Evolutionary conservation across 2,329 filamentous ascomycete species (phyloP).

Genomic region (Hypoxylon rubiginosum): DNA sequence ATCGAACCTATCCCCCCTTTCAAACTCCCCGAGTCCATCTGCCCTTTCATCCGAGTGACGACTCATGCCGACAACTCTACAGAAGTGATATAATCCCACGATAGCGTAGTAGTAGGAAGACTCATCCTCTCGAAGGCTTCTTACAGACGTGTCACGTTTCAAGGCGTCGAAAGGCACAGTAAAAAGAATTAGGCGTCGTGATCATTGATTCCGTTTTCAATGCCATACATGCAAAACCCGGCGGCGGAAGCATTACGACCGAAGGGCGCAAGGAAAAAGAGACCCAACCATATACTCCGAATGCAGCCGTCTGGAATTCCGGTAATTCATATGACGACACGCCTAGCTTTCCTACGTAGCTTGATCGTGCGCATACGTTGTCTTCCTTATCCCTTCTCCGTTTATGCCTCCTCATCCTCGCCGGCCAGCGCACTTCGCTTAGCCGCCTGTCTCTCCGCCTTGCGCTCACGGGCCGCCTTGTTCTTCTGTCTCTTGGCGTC

Average conservation of each 20-base stretch:
- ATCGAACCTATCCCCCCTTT: too few species aligned
- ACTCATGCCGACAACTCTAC: neutral
- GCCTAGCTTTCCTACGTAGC: slow-evolving; percentile 46
- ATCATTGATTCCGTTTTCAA: slow-evolving; percentile 68
- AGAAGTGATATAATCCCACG: neutral
- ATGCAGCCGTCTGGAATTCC: slow-evolving; percentile 54
- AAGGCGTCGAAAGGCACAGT: slow-evolving; percentile 6
- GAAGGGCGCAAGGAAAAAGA: slow-evolving; percentile 56
- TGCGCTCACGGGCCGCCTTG: slow-evolving; percentile 99
- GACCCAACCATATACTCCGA: slow-evolving; percentile 65
- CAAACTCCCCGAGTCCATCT: too few species aligned
- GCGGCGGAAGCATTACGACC: slow-evolving; percentile 51
- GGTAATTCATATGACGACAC: slow-evolving; percentile 48
- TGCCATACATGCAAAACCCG: slow-evolving; percentile 65
- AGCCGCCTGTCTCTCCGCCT: slow-evolving; percentile 88
- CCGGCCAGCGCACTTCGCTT: slow-evolving; percentile 90
- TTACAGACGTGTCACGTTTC: neutral
- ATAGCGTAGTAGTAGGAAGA: neutral
- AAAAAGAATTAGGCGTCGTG: slow-evolving; percentile 49
- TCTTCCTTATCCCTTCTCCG: slow-evolving; percentile 52
- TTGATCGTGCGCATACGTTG: slow-evolving; percentile 47
- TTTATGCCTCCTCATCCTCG: slow-evolving; percentile 72
- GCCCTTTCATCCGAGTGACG: neutral
- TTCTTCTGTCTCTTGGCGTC: slow-evolving; percentile 99
- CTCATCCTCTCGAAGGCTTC: neutral